Conservation (phyloP, 1,139 yeast genomes). For the Blastobotrys capitulatus region DNA sequence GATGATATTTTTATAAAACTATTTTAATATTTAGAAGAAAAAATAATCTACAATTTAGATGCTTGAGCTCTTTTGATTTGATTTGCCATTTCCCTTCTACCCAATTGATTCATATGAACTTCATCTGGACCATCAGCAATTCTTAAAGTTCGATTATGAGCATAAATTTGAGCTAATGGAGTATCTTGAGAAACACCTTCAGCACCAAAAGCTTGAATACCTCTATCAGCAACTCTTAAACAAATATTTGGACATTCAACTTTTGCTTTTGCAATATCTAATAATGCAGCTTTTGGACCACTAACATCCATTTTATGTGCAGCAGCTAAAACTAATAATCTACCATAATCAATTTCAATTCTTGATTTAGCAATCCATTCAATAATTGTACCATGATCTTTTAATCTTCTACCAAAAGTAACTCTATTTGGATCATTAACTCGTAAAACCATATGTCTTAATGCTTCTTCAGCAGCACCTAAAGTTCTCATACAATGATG, state of each 20-base stretch:
- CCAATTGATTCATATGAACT: conserved; percentile 61
- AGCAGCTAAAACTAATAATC: conserved; percentile 57
- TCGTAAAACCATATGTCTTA: conserved; percentile 48
- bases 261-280: conserved; percentile 64
- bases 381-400: conserved; percentile 49
- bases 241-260: conserved; percentile 60
- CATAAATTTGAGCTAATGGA: conserved; percentile 54
- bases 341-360: conserved; percentile 54
- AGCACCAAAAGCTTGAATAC: conserved; percentile 65
- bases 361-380: conserved; percentile 51
- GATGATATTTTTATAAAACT: background rate
- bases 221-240: conserved; percentile 54
- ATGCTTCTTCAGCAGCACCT: conserved; percentile 61
- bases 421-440: conserved; percentile 45
- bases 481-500: conserved; percentile 71
- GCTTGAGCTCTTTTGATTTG: conserved; percentile 8
- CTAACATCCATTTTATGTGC: conserved; percentile 57
- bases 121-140: conserved; percentile 78
- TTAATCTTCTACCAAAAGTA: conserved; percentile 55
- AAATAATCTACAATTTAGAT: no score
- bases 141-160: conserved; percentile 53
- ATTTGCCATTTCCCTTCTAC: conserved; percentile 38
- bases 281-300: conserved; percentile 52
- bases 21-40: background rate
- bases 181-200: conserved; percentile 63